These are phyloP conservation scores for Tolypocladium pustulatum DNA, from an alignment of 2,329 filamentous ascomycete genomes.

Conservation along the genomic window DNA sequence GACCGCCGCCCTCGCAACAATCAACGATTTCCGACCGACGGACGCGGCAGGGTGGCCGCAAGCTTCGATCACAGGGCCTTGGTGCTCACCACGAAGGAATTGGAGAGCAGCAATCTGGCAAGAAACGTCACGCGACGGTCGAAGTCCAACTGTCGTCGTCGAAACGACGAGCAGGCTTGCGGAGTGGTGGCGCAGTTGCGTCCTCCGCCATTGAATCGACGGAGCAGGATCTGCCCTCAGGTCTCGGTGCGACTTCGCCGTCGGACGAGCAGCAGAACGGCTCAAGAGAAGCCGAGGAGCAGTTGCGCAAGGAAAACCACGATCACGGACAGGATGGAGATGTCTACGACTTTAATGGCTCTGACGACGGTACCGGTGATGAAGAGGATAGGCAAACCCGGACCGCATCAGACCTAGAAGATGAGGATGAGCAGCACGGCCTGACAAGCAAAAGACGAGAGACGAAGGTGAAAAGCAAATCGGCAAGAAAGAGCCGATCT, in stretches of 20 bases:
- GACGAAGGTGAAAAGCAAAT: not conserved
- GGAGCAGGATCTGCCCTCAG: not conserved
- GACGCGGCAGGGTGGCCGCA: not conserved
- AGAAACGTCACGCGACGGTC: not conserved
- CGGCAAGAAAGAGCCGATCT: not conserved
- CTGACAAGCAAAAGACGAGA: not conserved
- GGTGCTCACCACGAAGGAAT: not conserved
- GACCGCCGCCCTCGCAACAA: not conserved
- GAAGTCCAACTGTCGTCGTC: not conserved
- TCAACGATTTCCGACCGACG: not conserved
- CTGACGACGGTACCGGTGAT: not conserved
- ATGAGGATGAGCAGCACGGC: not conserved
- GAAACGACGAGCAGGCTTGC: not conserved
- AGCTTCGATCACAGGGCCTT: not conserved
- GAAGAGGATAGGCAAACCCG: not conserved
- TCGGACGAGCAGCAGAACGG: not conserved
- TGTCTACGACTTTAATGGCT: not conserved
- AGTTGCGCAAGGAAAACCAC: not conserved
- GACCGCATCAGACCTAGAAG: not conserved
- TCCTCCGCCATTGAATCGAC: not conserved
- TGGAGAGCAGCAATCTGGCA: not conserved
- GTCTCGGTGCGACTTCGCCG: not conserved
- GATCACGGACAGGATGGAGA: not conserved
- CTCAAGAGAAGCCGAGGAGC: not conserved
- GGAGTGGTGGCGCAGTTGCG: not conserved